phyloP scores from a whole-genome alignment of 2,329 filamentous ascomycete genomes.

The Aureobasidium musti region DNA sequence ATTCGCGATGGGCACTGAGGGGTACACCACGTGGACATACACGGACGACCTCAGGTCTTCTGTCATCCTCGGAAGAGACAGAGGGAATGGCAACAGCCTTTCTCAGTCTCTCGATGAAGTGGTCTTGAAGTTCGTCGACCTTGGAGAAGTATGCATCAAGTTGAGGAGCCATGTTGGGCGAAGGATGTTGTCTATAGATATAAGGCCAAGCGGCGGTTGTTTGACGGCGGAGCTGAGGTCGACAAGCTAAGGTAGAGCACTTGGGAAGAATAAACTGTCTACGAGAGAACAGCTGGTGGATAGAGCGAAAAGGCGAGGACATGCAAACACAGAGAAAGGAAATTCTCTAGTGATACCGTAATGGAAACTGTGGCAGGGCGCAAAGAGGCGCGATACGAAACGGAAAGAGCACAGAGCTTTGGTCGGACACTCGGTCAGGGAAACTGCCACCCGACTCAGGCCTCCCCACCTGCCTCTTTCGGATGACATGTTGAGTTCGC shows the following conservation, averaged over 20 bases:
- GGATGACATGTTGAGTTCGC: neutral
- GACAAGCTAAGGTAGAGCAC: neutral
- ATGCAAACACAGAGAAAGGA: conserved; percentile 5
- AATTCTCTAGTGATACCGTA: conserved; percentile 16
- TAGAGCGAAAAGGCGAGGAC: neutral
- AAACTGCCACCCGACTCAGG: neutral
- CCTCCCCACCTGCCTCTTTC: conserved; percentile 25
- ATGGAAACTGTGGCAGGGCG: conserved; percentile 12
- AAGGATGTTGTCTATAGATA: conserved; percentile 45
- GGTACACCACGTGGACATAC: conserved; percentile 43
- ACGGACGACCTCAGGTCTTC: conserved; percentile 86
- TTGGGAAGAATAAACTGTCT: neutral
- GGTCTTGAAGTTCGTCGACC: conserved; percentile 75
- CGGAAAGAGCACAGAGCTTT: conserved; percentile 19
- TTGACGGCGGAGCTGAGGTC: conserved; percentile 7
- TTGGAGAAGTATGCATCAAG: conserved; percentile 92
- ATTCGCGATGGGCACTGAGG: neutral
- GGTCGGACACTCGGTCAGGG: conserved; percentile 1
- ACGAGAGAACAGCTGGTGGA: conserved; percentile 14
- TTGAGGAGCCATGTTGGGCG: conserved; percentile 73
- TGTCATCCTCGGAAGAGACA: conserved; percentile 85
- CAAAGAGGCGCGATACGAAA: conserved; percentile 19
- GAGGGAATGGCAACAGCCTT: conserved; percentile 96
- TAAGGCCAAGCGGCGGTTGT: conserved; percentile 33
- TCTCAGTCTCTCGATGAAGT: conserved; percentile 86